Percentiles rank a stretch among this genome's conserved stretches.
phyloP scores from a whole-genome alignment of 176 grass and related monocot species.

The Thalia dealbata region DNA sequence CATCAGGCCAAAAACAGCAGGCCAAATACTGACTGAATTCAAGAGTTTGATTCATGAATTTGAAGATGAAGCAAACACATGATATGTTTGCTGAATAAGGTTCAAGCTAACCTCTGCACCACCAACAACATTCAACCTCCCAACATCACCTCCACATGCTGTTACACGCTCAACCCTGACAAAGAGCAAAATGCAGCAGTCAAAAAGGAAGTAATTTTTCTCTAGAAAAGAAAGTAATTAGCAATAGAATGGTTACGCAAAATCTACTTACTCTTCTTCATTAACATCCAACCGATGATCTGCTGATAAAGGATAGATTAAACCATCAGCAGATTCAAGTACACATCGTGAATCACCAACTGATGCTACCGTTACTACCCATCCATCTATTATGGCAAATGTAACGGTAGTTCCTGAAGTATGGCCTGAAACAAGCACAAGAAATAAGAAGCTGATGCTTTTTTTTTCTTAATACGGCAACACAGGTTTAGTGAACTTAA shows the following conservation, averaged over 20 bases:
- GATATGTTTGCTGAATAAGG: neutral
- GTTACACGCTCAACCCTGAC: constrained; percentile 72
- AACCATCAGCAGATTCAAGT: constrained; percentile 78
- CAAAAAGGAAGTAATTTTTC: neutral
- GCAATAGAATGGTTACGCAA: constrained; percentile 9
- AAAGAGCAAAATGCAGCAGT: constrained; percentile 1
- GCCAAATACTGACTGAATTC: too few species aligned
- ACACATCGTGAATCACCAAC: constrained; percentile 88
- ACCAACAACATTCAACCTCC: constrained; percentile 69
- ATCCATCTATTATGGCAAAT: constrained; percentile 90
- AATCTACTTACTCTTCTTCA: constrained; percentile 56
- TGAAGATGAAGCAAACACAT: neutral
- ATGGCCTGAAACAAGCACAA: constrained; percentile 32
- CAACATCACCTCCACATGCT: constrained; percentile 73
- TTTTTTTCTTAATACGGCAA: neutral
- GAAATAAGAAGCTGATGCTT: neutral
- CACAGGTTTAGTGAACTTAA: neutral
- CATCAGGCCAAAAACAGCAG: too few species aligned
- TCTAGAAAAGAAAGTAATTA: neutral
- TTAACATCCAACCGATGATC: constrained; percentile 87
- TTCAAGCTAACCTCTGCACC: constrained; percentile 62
- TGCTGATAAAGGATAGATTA: constrained; percentile 59
- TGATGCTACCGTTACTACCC: constrained; percentile 87
- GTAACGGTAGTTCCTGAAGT: constrained; percentile 79
- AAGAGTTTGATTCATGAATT: too few species aligned